Evolutionary conservation across 495 filamentous ascomycete species (phyloP).

Genomic region (Letharia columbiana): DNA sequence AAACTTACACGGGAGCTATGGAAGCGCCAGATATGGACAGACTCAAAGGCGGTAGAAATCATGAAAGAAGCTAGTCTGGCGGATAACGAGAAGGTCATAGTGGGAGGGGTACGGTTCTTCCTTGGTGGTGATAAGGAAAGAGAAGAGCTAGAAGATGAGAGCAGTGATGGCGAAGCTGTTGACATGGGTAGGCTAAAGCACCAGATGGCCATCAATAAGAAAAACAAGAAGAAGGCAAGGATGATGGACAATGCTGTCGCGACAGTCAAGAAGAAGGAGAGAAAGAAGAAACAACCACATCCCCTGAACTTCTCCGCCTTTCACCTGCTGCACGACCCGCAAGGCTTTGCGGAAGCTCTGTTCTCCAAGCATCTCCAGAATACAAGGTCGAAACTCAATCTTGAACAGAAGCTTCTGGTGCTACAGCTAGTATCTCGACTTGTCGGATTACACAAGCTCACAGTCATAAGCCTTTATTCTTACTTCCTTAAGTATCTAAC

Average conservation of each 20-base stretch:
- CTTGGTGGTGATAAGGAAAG: conserved; percentile 89
- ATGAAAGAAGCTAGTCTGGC: conserved; percentile 85
- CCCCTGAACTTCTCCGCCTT: conserved; percentile 94
- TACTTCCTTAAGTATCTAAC: conserved; percentile 79
- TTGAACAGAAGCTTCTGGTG: conserved; percentile 85
- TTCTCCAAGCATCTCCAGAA: conserved; percentile 89
- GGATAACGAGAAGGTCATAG: conserved; percentile 81
- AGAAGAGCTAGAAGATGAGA: conserved; percentile 84
- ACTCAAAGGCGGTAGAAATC: conserved; percentile 79
- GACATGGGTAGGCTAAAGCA: conserved; percentile 78
- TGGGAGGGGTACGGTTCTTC: conserved; percentile 86
- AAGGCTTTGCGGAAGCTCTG: conserved; percentile 84
- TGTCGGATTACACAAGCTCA: conserved; percentile 86
- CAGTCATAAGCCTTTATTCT: conserved; percentile 75
- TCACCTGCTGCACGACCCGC: conserved; percentile 92
- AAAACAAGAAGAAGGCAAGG: conserved; percentile 76
- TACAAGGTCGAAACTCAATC: conserved; percentile 70
- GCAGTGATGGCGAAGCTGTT: conserved; percentile 68
- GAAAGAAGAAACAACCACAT: conserved; percentile 78
- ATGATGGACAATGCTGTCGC: conserved; percentile 68
- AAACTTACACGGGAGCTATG: conserved; percentile 82
- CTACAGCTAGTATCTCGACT: conserved; percentile 84
- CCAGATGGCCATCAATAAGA: conserved; percentile 86
- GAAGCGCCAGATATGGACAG: conserved; percentile 83
- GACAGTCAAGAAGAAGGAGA: conserved; percentile 70